Percentiles rank a stretch among this genome's conserved stretches.
phyloP scores from a whole-genome alignment of 2,329 filamentous ascomycete species.

The Neocucurbitaria cava region DNA sequence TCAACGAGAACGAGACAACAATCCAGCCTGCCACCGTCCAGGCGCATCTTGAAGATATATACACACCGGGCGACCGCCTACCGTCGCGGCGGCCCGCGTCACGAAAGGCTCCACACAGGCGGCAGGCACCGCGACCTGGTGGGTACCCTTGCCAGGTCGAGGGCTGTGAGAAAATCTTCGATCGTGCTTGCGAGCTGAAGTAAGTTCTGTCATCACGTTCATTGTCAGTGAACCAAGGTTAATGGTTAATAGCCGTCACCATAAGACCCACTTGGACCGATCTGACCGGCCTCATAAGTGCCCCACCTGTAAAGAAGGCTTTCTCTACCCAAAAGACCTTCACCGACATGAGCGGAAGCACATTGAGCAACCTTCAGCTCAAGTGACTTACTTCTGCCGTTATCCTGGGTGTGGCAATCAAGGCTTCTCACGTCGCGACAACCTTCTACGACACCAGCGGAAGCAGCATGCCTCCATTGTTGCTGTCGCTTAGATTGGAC shows the following conservation, averaged over 20 bases:
- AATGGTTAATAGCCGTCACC: slow-evolving; percentile 36
- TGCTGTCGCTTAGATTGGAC: neutral
- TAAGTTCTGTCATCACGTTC: slow-evolving; percentile 25
- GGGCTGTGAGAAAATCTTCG: slow-evolving; percentile 34
- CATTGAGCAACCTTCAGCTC: slow-evolving; percentile 17
- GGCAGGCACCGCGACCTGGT: slow-evolving; percentile 32
- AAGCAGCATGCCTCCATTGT: slow-evolving; percentile 31
- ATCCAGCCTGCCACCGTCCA: slow-evolving; percentile 35
- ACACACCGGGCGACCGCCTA: slow-evolving; percentile 39
- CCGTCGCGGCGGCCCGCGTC: slow-evolving; percentile 2
- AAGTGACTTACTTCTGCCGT: slow-evolving; percentile 27
- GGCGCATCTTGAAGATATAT: slow-evolving; percentile 35
- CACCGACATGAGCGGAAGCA: slow-evolving; percentile 40
- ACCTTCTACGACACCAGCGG: slow-evolving; percentile 43
- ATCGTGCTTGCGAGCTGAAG: slow-evolving; percentile 46
- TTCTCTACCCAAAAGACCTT: slow-evolving; percentile 47
- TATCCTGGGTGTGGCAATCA: slow-evolving; percentile 36
- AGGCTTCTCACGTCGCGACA: slow-evolving; percentile 46
- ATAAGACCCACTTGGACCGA: slow-evolving; percentile 36
- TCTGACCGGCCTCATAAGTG: slow-evolving; percentile 43
- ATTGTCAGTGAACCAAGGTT: slow-evolving; percentile 7
- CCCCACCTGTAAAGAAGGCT: slow-evolving; percentile 35
- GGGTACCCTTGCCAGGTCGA: slow-evolving; percentile 34
- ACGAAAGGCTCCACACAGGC: slow-evolving; percentile 18
- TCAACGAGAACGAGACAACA: slow-evolving; percentile 37